Conservation (phyloP, 345 rosid species). For the Murraya paniculata region DNA sequence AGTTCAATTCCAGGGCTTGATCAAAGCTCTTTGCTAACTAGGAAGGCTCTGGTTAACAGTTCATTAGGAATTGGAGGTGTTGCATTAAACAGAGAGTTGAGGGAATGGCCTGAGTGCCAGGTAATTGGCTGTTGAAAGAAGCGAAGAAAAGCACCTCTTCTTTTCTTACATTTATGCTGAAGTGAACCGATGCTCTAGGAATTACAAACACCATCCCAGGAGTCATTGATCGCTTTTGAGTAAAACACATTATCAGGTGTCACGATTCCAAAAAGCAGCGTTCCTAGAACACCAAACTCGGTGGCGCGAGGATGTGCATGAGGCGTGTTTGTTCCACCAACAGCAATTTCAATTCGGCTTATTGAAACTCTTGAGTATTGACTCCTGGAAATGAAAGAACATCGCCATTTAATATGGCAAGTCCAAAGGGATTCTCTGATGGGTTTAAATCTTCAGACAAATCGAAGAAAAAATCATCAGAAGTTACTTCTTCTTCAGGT, state of each 20-base stretch:
- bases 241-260: slow-evolving; percentile 38
- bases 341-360: slow-evolving; percentile 65
- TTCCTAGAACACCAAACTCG: slow-evolving; percentile 55
- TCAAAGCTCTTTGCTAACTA: too few relatives aligned
- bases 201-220: slow-evolving; percentile 60
- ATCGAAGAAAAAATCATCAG: slow-evolving; percentile 66
- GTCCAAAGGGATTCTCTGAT: slow-evolving; percentile 22
- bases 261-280: slow-evolving; percentile 60
- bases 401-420: slow-evolving; percentile 36
- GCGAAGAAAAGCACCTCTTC: slow-evolving; percentile 53
- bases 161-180: slow-evolving; percentile 63
- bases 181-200: slow-evolving; percentile 65
- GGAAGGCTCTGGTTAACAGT: too few relatives aligned
- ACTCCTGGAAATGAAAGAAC: slow-evolving; percentile 57
- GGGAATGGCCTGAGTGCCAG: too few relatives aligned
- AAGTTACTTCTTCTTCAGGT: slow-evolving; percentile 36
- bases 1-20: too few relatives aligned
- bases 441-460: slow-evolving; percentile 50
- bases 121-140: slow-evolving; percentile 57
- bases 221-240: slow-evolving; percentile 47
- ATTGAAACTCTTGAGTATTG: slow-evolving; percentile 64
- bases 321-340: slow-evolving; percentile 61
- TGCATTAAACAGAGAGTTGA: too few relatives aligned
- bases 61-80: too few relatives aligned
- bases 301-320: slow-evolving; percentile 66